phyloP scores from a whole-genome alignment of 2,329 filamentous ascomycete species.

The Pseudopyricularia javanii region DNA sequence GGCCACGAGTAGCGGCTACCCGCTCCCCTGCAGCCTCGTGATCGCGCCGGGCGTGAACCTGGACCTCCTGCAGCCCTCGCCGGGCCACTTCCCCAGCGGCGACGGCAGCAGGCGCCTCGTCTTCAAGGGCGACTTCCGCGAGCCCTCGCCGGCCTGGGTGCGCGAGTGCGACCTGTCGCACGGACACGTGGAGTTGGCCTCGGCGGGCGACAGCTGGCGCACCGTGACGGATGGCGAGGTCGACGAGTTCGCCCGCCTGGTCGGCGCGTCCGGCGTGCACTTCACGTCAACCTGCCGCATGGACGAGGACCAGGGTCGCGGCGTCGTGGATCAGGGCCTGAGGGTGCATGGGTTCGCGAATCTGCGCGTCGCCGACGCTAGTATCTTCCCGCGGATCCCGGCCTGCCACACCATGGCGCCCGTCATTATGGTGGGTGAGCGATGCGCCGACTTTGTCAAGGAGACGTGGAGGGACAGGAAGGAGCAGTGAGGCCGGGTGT shows the following conservation, averaged over 20 bases:
- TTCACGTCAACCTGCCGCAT: conserved; percentile 28
- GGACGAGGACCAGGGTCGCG: conserved; percentile 11
- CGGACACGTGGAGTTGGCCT: conserved; percentile 1
- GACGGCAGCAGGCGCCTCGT: neutral
- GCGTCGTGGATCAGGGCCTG: conserved; percentile 10
- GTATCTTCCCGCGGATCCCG: conserved; percentile 10
- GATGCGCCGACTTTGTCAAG: neutral
- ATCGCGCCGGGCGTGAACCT: conserved; percentile 14
- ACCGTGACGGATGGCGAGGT: conserved; percentile 16
- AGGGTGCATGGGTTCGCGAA: conserved; percentile 7
- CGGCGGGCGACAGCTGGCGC: conserved; percentile 9
- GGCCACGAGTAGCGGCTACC: conserved; percentile 13
- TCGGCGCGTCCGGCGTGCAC: conserved; percentile 16
- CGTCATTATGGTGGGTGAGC: neutral
- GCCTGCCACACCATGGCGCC: conserved; percentile 9
- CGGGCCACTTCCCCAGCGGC: neutral
- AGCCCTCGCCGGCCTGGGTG: neutral
- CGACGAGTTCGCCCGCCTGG: conserved; percentile 12
- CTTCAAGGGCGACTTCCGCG: neutral
- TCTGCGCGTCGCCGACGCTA: conserved; percentile 11
- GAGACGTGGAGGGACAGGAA: neutral
- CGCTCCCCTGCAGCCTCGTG: conserved; percentile 10
- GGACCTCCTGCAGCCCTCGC: conserved; percentile 2
- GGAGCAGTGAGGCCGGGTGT: neutral
- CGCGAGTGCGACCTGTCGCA: neutral